Conservation (phyloP, 2,329 filamentous ascomycete genomes). For the Neofusicoccum umdonicola region DNA sequence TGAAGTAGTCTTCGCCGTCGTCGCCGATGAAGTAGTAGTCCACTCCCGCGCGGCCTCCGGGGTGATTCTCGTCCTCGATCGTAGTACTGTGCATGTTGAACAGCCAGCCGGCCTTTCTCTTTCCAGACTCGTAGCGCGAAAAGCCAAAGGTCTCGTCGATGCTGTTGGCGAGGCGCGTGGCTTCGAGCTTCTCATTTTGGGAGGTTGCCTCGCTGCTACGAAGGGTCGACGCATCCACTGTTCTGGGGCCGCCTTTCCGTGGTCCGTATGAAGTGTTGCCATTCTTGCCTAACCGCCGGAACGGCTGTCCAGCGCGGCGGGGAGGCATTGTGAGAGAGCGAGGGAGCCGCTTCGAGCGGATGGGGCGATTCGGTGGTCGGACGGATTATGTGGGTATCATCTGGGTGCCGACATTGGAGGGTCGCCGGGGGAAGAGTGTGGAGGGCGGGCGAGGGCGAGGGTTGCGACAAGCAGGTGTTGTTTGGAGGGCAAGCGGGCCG, state of each 20-base stretch:
- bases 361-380: background rate
- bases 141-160: constrained; percentile 98
- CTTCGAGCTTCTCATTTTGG: constrained; percentile 88
- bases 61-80: constrained; percentile 77
- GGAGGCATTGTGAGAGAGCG: constrained; percentile 40
- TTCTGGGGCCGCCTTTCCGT: constrained; percentile 59
- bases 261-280: constrained; percentile 48
- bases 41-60: constrained; percentile 81
- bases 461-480: background rate
- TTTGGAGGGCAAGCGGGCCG: background rate
- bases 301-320: constrained; percentile 41
- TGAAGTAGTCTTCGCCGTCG: constrained; percentile 82
- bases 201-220: constrained; percentile 81
- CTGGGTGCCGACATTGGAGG: constrained; percentile 11
- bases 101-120: constrained; percentile 85
- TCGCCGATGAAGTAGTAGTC: constrained; percentile 88
- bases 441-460: background rate
- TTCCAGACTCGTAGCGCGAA: constrained; percentile 81
- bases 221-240: constrained; percentile 73
- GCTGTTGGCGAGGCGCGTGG: constrained; percentile 74
- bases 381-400: constrained; percentile 30
- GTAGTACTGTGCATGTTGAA: constrained; percentile 91
- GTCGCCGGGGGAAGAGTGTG: background rate
- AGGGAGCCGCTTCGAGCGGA: constrained; percentile 4
- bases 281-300: constrained; percentile 43